phyloP scores from a whole-genome alignment of 129 eudicot genomes.

The Erigeron canadensis region DNA sequence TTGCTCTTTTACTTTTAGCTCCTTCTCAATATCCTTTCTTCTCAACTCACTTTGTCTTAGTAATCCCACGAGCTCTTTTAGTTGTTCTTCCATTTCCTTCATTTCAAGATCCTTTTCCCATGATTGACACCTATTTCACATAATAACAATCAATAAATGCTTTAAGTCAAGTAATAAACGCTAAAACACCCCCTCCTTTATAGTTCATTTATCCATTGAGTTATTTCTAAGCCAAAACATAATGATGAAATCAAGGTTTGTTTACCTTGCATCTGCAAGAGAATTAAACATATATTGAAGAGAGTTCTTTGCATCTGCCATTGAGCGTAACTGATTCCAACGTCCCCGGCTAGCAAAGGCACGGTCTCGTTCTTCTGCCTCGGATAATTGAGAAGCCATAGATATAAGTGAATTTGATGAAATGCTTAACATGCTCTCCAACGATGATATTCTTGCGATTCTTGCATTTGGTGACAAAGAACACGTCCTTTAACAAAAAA shows the following conservation, averaged over 20 bases:
- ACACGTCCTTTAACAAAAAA: slow-evolving; percentile 53
- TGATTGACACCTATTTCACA: slow-evolving; percentile 64
- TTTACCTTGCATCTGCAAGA: slow-evolving; percentile 74
- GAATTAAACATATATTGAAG: slow-evolving; percentile 89
- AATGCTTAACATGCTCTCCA: slow-evolving; percentile 85
- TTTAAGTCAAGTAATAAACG: background rate
- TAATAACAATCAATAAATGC: background rate
- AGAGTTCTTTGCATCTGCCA: slow-evolving; percentile 85
- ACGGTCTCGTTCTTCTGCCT: slow-evolving; percentile 99
- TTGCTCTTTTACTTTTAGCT: slow-evolving; percentile 76
- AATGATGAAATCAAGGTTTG: background rate
- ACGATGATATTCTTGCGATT: slow-evolving; percentile 86
- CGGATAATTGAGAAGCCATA: slow-evolving; percentile 99
- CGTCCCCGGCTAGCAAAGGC: slow-evolving; percentile 79
- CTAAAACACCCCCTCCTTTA: background rate
- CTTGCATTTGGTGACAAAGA: slow-evolving; percentile 91
- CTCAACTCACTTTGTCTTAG: slow-evolving; percentile 86
- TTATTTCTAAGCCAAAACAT: background rate
- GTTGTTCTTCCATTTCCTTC: slow-evolving; percentile 97
- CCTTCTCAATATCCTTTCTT: slow-evolving; percentile 90
- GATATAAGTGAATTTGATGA: slow-evolving; percentile 93
- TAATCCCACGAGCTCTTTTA: slow-evolving; percentile 80
- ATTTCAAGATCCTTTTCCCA: slow-evolving; percentile 81
- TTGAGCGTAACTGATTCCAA: slow-evolving; percentile 93
- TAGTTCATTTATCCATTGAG: background rate